Base-by-base conservation (phyloP, 495 filamentous ascomycete genomes). In the Aspergillus sclerotioniger region DNA sequence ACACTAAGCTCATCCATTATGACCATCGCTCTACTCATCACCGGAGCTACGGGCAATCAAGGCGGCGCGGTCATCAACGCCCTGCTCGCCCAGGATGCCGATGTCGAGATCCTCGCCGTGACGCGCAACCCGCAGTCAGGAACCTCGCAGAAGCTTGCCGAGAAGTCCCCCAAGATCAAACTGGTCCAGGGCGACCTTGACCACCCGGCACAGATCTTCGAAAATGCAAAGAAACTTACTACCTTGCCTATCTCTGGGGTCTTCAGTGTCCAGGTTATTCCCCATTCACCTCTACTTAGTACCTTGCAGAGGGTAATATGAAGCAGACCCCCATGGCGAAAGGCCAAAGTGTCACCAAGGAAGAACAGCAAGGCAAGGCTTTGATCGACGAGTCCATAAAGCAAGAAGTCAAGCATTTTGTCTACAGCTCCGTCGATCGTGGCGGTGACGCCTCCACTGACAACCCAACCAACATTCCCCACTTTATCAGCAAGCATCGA, bases 341-440 rank as follows among this genome's bases (percentile, higher is more conserved):
- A 20, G 44, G 44, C 17, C 44, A 46, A 46, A 21, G 16, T 21
- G 44, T 46, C 3, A 2, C 6, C n/a, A 46, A 46, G 16, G 54
- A 57, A 49, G 54, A 57, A 29, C 45, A 37, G 12, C 87, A 90
- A 67, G 87, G 84, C 17, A 84, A 81, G 54, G 70, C 68, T 0
- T 69, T 90, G 19, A 73, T 90, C 58, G 83, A 88, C 51, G 79
- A 73, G 15, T 73, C 82, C 1, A 59, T 90, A 45, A 73, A 74
- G 29, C 67, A 79, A 9, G 74, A 79, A 15, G 82, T 90, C 51
- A 71, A 76, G 47, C 76, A 82, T 63, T 85, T 90, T 67, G 82
- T 90, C 19, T 88, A 88, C 67, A 76, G 73, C 33, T 85, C 81
- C 21, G 86, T 88, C 15, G 88, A 90, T 59, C 83, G 86, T 19